These are phyloP conservation scores for Ophiocordyceps camponoti-floridani DNA, from an alignment of 2,329 filamentous ascomycete species.

Conservation along the genomic window DNA sequence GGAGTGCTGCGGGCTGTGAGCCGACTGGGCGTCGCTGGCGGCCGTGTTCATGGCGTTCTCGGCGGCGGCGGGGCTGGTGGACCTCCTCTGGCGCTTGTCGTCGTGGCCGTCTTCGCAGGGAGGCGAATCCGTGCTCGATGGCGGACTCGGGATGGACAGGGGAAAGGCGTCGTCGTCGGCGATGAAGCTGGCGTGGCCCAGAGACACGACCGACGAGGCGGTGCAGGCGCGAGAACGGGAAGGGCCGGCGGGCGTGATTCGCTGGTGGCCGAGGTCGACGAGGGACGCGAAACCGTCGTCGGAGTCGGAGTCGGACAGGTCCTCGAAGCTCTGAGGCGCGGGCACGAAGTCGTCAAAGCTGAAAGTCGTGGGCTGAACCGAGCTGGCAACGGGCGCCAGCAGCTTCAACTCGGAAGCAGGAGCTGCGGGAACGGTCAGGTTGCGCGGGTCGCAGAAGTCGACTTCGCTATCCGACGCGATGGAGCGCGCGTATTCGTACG, in stretches of 20 bases:
- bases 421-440: conserved; percentile 53
- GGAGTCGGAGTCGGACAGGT: conserved; percentile 76
- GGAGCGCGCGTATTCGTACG: conserved; percentile 50
- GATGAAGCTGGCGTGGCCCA: conserved; percentile 63
- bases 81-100: conserved; percentile 39
- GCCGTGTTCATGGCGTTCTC: conserved; percentile 25
- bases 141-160: not conserved
- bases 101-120: conserved; percentile 25
- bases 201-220: conserved; percentile 47
- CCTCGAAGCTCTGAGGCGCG: conserved; percentile 49
- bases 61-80: conserved; percentile 4
- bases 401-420: conserved; percentile 46
- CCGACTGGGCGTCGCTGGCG: conserved; percentile 14
- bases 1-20: conserved; percentile 14
- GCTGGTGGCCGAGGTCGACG: conserved; percentile 38
- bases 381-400: not conserved
- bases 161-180: conserved; percentile 41
- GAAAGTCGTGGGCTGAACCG: conserved; percentile 25
- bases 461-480: conserved; percentile 53
- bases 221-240: conserved; percentile 54
- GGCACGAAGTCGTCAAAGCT: conserved; percentile 9
- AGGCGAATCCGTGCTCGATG: not conserved
- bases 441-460: conserved; percentile 82
- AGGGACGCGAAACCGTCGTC: conserved; percentile 69
- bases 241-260: conserved; percentile 28